Evolutionary conservation across 2,329 filamentous ascomycete genomes (phyloP), one percentile per base, ranked within the genome.

Genomic region (Fusarium vanettenii): DNA sequence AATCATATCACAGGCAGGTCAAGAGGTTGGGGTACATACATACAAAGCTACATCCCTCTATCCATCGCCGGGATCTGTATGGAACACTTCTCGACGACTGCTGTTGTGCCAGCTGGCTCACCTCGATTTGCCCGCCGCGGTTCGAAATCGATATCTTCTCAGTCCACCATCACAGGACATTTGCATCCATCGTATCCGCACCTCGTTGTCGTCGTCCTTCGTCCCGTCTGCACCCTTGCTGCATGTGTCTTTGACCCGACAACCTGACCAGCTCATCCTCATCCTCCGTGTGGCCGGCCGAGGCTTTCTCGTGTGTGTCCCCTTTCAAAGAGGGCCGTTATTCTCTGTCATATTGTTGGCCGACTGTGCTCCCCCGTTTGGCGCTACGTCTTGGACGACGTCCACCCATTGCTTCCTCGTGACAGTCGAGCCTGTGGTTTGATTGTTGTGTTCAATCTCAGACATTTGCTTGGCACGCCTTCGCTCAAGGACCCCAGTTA

Each of bases 101-200:
- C 60, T 65, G 62, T 68, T 64, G 57, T 66, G 74, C 74, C 76
- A 78, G 70, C 72, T 78, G 76, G 76, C 76, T 75, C 64, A 41
- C 60, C 64, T 71, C 65, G 60, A 77, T 70, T 73, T 77, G 76
- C 55, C 61, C 22, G 10, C 45, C 22, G 16, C 70, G 29, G 48
- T 66, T 55, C 60, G 65, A 60, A 48, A 69, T 37, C 20, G 16
- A 18, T 29, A 7, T 57, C 57, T 41, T 70, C 60, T 63, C 67
- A 60, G 62, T 64, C 66, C 63, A 70, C 69, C 50, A 66, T 64
- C 64, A 72, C 70, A 61, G 33, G 48, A 50, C 60, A 66, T 25
- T 63, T 25, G 37, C 20, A 52, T 52, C 61, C 20, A 37, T 37
- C 60, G 45, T 31, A 31, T 62, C 64, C 45, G 45, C 59, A 67